Evolutionary conservation across 345 rosid genomes (phyloP), one percentile per base, ranked within the genome.

Genomic region (Eucalyptus virginea): DNA sequence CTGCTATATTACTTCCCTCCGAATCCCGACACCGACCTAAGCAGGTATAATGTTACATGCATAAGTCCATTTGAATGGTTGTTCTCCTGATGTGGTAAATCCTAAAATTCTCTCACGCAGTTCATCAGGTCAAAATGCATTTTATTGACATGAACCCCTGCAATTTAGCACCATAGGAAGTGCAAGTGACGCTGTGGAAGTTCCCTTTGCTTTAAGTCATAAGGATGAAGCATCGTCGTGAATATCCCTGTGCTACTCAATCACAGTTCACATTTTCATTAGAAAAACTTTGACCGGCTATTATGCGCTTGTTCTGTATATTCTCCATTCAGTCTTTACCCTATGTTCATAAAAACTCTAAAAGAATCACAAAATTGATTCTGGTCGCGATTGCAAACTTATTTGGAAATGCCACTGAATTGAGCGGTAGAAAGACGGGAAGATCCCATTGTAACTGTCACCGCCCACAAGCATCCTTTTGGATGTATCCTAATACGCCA

Each of bases 1-100:
- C 94, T 98, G 90, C 99, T 97, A 62, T 97, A 92, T 94, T 92
- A 90, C 92, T 98, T 98, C 90, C 99, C 99, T 60, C 99, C 99
- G 7, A 93, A 92, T 87, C 69, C 97, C 89, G 95, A 98, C 81
- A 90, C 92, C 34, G 96, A 97, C 91, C 90, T 98, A 93, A 92
- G 93, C 93, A 95, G 97, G 99, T 96, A 90, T 28, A 11, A 30
- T 6, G 67, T 60, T 30, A 15, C 77, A n/a, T 65, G 17, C 5
- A n/a, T 6, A 7, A 15, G 77, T 65, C 77, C 40, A 32, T 67
- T 15, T n/a, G 80, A 67, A 67, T 8, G 21, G 80, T 32, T 17
- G 40, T n/a, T 67, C 23, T 32, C 40, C 37, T 32, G 21, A 67
- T 67, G 80, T 67, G 80, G 37, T 32, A 16, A 9, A 32, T 32